Conservation (phyloP, 1,139 yeast genomes). For the Kodamaea anthophila region DNA sequence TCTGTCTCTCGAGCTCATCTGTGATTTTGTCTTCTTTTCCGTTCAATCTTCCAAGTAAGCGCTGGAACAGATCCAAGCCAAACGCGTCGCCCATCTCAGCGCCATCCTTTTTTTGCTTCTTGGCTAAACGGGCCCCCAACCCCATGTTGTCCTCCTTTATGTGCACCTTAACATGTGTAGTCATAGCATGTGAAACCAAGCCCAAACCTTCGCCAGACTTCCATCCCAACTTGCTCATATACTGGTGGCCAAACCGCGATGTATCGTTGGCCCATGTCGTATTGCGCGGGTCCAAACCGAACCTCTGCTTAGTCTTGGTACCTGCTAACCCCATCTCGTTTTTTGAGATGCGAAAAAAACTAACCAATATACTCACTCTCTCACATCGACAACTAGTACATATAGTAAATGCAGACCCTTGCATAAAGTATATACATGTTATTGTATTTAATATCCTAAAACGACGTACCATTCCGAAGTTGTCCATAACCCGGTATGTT, state of each 20-base stretch:
- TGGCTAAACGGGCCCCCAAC: conserved; percentile 71
- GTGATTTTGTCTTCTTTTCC: conserved; percentile 60
- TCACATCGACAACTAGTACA: too few relatives aligned
- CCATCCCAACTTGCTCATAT: conserved; percentile 84
- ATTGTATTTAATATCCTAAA: conserved; percentile 19
- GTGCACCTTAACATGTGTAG: conserved; percentile 76
- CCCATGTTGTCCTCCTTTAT: conserved; percentile 81
- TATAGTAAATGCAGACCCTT: too few relatives aligned
- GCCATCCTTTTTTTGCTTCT: conserved; percentile 45
- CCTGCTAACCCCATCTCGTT: conserved; percentile 84
- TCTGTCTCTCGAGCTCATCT: conserved; percentile 57
- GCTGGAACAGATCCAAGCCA: conserved; percentile 89
- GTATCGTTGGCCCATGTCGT: conserved; percentile 92
- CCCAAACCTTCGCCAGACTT: conserved; percentile 88
- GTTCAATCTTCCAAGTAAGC: conserved; percentile 79
- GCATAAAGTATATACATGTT: too few relatives aligned
- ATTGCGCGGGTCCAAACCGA: conserved; percentile 90
- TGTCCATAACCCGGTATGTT: conserved; percentile 45
- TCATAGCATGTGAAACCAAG: conserved; percentile 51
- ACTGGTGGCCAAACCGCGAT: conserved; percentile 80
- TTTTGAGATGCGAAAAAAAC: too few relatives aligned
- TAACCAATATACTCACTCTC: too few relatives aligned
- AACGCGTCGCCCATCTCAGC: conserved; percentile 77
- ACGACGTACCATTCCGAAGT: conserved; percentile 48
- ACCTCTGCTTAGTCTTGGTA: conserved; percentile 70